Evolutionary conservation across 352 stramenopile genomes (phyloP).

Genomic region (Pythium plurisporium): DNA sequence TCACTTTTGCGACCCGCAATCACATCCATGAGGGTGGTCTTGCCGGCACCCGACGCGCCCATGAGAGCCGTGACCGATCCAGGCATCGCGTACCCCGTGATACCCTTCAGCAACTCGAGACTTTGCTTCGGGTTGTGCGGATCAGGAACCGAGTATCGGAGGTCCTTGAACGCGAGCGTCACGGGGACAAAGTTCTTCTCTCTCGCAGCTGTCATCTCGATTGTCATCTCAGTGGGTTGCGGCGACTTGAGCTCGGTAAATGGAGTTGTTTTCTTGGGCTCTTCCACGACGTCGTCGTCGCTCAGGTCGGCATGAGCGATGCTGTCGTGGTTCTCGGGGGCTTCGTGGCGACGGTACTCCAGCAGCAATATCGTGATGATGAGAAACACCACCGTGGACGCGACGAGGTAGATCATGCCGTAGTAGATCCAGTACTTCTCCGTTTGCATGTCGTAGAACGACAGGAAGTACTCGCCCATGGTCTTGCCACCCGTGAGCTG

Average conservation of each 20-base stretch:
- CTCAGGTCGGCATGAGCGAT: background rate
- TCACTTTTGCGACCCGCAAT: conserved; percentile 66
- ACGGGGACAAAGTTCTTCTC: conserved; percentile 25
- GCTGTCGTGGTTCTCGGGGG: conserved; percentile 17
- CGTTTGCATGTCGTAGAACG: conserved; percentile 24
- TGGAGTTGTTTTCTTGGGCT: background rate
- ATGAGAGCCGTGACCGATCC: conserved; percentile 68
- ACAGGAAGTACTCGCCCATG: conserved; percentile 28
- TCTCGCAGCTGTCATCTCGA: background rate
- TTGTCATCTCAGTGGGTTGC: background rate
- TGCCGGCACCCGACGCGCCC: conserved; percentile 52
- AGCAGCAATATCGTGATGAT: conserved; percentile 21
- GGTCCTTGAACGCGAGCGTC: conserved; percentile 26
- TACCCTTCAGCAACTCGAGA: conserved; percentile 30
- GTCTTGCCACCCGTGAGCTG: conserved; percentile 4
- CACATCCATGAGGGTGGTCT: conserved; percentile 69
- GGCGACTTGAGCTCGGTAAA: conserved; percentile 7
- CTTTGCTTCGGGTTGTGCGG: conserved; percentile 25
- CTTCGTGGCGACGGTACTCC: conserved; percentile 25
- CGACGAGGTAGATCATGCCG: conserved; percentile 25
- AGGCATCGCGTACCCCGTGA: conserved; percentile 25
- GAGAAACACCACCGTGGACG: conserved; percentile 20
- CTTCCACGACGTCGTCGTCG: background rate
- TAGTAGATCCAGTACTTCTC: conserved; percentile 24
- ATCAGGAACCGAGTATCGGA: conserved; percentile 27